Conservation (phyloP, 176 grass and related monocot species). For the Coix lacrymajobi region DNA sequence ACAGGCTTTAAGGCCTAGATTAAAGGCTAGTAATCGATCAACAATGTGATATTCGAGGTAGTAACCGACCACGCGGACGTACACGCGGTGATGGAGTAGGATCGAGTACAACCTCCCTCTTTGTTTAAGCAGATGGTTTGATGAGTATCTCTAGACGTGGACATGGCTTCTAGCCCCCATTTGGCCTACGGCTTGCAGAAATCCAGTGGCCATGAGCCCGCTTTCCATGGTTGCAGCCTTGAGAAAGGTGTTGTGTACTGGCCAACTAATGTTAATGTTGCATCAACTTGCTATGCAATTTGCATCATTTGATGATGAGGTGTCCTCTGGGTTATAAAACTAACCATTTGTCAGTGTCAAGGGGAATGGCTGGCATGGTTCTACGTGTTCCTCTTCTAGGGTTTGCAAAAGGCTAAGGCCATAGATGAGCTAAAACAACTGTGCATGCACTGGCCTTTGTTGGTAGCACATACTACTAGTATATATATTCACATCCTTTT, state of each 20-base stretch:
- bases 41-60: neutral
- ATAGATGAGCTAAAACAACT: slow-evolving; percentile 38
- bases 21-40: slow-evolving; percentile 21
- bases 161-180: neutral
- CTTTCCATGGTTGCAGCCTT: slow-evolving; percentile 19
- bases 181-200: slow-evolving; percentile 19
- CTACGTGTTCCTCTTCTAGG: slow-evolving; percentile 43
- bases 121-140: slow-evolving; percentile 27
- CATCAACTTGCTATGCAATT: slow-evolving; percentile 46
- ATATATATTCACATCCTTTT: neutral
- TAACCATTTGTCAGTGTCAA: slow-evolving; percentile 24
- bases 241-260: slow-evolving; percentile 5
- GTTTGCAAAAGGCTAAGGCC: slow-evolving; percentile 22
- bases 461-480: neutral
- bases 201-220: neutral
- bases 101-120: slow-evolving; percentile 8
- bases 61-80: slow-evolving; percentile 47
- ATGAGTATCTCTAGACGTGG: neutral
- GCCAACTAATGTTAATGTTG: slow-evolving; percentile 15
- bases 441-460: neutral
- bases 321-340: slow-evolving; percentile 39
- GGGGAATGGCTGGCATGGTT: slow-evolving; percentile 18
- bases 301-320: slow-evolving; percentile 28
- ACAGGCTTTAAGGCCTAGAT: slow-evolving; percentile 26
- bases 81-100: too few relatives aligned